Evolutionary conservation across 1,284 basidiomycete species (phyloP).

Genomic region (Trametes sp.): DNA sequence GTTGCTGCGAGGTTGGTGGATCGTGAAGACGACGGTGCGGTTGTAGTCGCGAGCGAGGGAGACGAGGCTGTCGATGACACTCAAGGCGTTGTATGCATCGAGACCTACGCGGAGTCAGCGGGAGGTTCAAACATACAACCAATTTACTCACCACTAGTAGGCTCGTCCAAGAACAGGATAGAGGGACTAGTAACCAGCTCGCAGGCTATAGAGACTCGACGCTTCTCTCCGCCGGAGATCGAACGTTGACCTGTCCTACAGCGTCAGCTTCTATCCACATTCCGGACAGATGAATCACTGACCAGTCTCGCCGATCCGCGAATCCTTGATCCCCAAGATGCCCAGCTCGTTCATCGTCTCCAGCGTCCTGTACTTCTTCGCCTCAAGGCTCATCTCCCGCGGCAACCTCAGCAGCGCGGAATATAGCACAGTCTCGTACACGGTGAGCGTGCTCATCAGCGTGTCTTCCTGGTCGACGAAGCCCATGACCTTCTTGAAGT

Average conservation of each 20-base stretch:
- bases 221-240: constrained; percentile 96
- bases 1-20: constrained; percentile 98
- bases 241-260: constrained; percentile 68
- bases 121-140: background rate
- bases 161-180: constrained; percentile 96
- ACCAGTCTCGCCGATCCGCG: constrained; percentile 89
- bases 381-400: constrained; percentile 92
- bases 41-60: constrained; percentile 90
- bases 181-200: constrained; percentile 97
- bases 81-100: constrained; percentile 95
- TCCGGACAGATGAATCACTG: constrained; percentile 33
- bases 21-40: constrained; percentile 96
- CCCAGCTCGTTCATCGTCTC: constrained; percentile 98
- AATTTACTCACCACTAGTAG: constrained; percentile 80
- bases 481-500: constrained; percentile 88
- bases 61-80: constrained; percentile 90
- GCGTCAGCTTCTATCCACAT: constrained; percentile 14
- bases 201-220: constrained; percentile 96
- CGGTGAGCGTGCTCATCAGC: constrained; percentile 94
- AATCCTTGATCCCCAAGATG: constrained; percentile 90
- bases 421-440: constrained; percentile 96
- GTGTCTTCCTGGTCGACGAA: constrained; percentile 99
- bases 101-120: constrained; percentile 60
- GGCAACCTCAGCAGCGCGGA: constrained; percentile 91
- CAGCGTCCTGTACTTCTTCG: constrained; percentile 92